Evolutionary conservation across 2,329 filamentous ascomycete genomes (phyloP).

Genomic region (Talaromyces sp.): DNA sequence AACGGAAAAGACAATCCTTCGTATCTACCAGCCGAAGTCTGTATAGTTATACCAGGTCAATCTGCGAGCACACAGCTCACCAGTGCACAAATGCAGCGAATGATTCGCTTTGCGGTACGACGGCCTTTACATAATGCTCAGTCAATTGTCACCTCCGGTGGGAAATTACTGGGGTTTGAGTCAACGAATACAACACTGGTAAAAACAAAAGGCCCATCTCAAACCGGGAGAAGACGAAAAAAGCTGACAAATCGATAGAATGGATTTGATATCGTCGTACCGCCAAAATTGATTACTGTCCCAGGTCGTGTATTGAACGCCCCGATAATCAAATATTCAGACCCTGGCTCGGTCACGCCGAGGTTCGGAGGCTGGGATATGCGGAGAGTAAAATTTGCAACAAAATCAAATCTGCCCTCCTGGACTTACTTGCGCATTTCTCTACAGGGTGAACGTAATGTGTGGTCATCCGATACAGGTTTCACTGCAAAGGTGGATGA

Average conservation of each 20-base stretch:
- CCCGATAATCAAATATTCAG: conserved; percentile 60
- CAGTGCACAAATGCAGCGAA: too few species aligned
- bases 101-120: conserved; percentile 66
- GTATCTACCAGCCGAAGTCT: conserved; percentile 64
- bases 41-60: conserved; percentile 61
- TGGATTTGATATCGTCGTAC: conserved; percentile 26
- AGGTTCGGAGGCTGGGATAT: conserved; percentile 68
- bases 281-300: conserved; percentile 64
- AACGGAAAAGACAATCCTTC: conserved; percentile 53
- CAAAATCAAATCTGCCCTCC: conserved; percentile 38
- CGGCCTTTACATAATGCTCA: conserved; percentile 61
- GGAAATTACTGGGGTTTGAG: conserved; percentile 33
- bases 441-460: not conserved
- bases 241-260: conserved; percentile 18
- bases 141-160: conserved; percentile 53
- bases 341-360: conserved; percentile 30
- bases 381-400: conserved; percentile 54
- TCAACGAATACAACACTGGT: not conserved
- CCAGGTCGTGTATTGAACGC: conserved; percentile 63
- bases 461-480: not conserved
- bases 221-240: conserved; percentile 16
- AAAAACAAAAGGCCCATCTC: not conserved
- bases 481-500: not conserved
- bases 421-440: conserved; percentile 29
- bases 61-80: conserved; percentile 55